phyloP scores from a whole-genome alignment of 2,329 filamentous ascomycete genomes.

The Falciphora oryzae region DNA sequence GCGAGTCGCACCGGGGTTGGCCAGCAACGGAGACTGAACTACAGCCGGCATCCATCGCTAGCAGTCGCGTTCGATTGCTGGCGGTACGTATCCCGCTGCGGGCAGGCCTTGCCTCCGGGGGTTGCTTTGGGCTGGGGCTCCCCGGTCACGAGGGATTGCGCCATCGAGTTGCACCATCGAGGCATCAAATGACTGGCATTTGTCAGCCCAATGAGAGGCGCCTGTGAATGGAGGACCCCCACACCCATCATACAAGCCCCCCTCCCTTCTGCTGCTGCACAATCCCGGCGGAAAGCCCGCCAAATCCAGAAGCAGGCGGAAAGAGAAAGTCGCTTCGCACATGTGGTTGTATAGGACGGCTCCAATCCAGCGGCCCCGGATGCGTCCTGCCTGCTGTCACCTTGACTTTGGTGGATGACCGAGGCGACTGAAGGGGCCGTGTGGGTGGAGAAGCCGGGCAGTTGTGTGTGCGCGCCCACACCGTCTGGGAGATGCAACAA shows the following conservation, averaged over 20 bases:
- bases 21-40: neutral
- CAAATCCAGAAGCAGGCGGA: neutral
- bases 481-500: neutral
- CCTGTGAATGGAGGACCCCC: constrained; percentile 13
- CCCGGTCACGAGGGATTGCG: constrained; percentile 55
- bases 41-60: neutral
- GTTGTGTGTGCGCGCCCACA: neutral
- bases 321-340: constrained; percentile 13
- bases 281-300: neutral
- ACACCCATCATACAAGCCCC: neutral
- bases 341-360: constrained; percentile 16
- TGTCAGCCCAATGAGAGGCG: constrained; percentile 31
- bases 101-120: neutral
- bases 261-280: neutral
- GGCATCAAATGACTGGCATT: constrained; percentile 26
- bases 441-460: neutral
- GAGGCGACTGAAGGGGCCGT: neutral
- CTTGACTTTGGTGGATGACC: neutral
- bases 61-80: neutral
- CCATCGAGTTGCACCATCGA: constrained; percentile 35
- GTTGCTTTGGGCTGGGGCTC: neutral
- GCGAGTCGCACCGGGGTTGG: neutral
- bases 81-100: neutral
- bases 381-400: neutral
- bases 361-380: constrained; percentile 25